These are phyloP conservation scores for Wickerhamomyces canadensis DNA, from an alignment of 805 yeast genomes.

Conservation along the genomic window DNA sequence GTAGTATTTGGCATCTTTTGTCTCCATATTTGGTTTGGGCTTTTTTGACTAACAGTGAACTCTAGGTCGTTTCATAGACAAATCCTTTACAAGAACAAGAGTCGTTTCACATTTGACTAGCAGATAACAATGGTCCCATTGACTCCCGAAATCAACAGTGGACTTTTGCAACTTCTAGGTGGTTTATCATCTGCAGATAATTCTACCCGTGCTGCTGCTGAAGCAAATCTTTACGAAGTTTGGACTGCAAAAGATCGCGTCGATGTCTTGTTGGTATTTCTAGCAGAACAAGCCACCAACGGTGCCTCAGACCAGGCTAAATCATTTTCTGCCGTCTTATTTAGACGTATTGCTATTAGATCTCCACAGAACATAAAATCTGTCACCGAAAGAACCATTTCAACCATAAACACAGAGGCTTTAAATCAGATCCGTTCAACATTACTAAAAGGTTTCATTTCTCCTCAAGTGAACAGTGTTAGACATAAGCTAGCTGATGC, in stretches of 20 bases:
- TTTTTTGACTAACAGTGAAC: too few relatives aligned
- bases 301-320: slow-evolving; percentile 57
- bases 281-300: slow-evolving; percentile 70
- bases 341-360: slow-evolving; percentile 79
- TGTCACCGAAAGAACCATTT: slow-evolving; percentile 74
- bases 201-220: slow-evolving; percentile 70
- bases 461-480: slow-evolving; percentile 65
- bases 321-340: slow-evolving; percentile 80
- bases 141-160: slow-evolving; percentile 55
- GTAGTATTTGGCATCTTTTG: too few relatives aligned
- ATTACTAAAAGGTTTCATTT: slow-evolving; percentile 67
- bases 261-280: slow-evolving; percentile 64
- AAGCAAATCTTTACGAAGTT: slow-evolving; percentile 58
- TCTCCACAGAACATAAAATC: slow-evolving; percentile 63
- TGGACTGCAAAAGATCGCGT: slow-evolving; percentile 72
- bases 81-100: too few relatives aligned
- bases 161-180: slow-evolving; percentile 49
- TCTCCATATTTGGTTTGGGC: too few relatives aligned
- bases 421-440: slow-evolving; percentile 56
- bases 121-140: slow-evolving; percentile 33
- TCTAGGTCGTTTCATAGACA: too few relatives aligned
- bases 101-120: too few relatives aligned
- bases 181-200: slow-evolving; percentile 81
- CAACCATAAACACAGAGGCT: slow-evolving; percentile 55
- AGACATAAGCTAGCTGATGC: slow-evolving; percentile 94